Evolutionary conservation across 148 eudicot genomes (phyloP).

Genomic region (Chenopodium formosanum): DNA sequence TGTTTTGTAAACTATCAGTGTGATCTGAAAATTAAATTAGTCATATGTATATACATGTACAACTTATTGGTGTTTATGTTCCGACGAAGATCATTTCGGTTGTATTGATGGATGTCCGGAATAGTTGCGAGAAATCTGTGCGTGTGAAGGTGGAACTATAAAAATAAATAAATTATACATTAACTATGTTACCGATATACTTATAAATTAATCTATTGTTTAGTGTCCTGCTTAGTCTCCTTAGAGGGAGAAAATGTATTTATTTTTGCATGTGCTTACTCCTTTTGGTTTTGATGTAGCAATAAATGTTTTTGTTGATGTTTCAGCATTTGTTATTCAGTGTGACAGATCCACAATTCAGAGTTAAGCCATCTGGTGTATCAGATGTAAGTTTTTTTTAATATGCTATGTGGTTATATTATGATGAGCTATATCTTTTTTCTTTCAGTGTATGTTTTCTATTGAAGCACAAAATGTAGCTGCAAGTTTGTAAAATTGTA

Average conservation of each 20-base stretch:
- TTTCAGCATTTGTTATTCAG: constrained; percentile 92
- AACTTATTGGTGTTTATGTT: neutral
- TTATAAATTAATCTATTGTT: neutral
- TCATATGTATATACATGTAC: neutral
- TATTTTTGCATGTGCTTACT: neutral
- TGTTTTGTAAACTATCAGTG: neutral
- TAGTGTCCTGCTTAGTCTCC: neutral
- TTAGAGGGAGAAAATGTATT: neutral
- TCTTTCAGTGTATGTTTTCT: neutral
- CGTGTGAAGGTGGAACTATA: neutral
- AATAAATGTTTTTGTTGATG: constrained; percentile 23
- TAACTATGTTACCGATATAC: neutral
- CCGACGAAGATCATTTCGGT: neutral
- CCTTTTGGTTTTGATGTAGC: neutral
- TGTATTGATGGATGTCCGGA: neutral
- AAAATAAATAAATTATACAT: neutral
- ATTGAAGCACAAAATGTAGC: neutral
- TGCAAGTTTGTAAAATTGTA: neutral
- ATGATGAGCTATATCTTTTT: neutral
- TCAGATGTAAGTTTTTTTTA: constrained; percentile 69
- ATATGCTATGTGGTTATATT: neutral
- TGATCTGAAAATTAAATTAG: neutral
- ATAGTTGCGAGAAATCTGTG: neutral
- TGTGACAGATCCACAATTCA: constrained; percentile 75
- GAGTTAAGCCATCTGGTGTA: constrained; percentile 81